Evolutionary conservation across 1,284 basidiomycete genomes (phyloP).

Genomic region (Porogramme epimiltina): DNA sequence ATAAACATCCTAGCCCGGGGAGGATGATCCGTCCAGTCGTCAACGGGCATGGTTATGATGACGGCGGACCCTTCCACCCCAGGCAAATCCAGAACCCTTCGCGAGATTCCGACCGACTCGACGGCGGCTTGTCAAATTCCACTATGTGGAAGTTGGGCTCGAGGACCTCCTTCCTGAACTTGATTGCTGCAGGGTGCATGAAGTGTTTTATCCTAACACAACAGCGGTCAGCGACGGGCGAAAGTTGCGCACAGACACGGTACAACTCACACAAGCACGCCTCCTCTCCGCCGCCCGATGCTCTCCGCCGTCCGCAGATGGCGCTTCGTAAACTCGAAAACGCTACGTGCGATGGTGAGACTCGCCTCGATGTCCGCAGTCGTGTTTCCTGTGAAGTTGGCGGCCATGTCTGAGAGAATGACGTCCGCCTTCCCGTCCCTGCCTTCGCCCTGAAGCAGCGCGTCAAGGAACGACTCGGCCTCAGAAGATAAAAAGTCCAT

Average conservation of each 20-base stretch:
- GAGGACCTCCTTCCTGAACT: conserved; percentile 54
- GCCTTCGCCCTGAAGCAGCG: conserved; percentile 38
- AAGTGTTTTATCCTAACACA: conserved; percentile 72
- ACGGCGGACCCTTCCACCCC: conserved; percentile 47
- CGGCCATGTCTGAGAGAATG: conserved; percentile 79
- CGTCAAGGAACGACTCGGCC: conserved; percentile 50
- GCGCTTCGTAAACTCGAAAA: conserved; percentile 58
- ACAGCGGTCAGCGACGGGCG: neutral
- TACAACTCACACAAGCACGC: conserved; percentile 65
- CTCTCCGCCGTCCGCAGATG: conserved; percentile 52
- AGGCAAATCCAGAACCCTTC: conserved; percentile 78
- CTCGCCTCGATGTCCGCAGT: conserved; percentile 60
- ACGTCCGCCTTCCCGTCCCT: conserved; percentile 61
- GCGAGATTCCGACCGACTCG: conserved; percentile 69
- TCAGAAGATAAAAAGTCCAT: conserved; percentile 74
- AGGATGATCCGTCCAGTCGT: too few relatives aligned
- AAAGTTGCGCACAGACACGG: conserved; percentile 1
- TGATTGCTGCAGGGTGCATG: conserved; percentile 56
- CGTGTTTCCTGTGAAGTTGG: conserved; percentile 67
- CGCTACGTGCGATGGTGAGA: conserved; percentile 64
- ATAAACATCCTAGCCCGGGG: too few relatives aligned
- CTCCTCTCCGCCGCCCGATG: conserved; percentile 47
- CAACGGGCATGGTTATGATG: too few relatives aligned
- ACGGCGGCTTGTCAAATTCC: conserved; percentile 61
- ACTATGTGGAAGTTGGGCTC: conserved; percentile 62